These are phyloP conservation scores for Fusarium austroafricanum DNA, from an alignment of 2,329 filamentous ascomycete genomes.

Conservation along the genomic window DNA sequence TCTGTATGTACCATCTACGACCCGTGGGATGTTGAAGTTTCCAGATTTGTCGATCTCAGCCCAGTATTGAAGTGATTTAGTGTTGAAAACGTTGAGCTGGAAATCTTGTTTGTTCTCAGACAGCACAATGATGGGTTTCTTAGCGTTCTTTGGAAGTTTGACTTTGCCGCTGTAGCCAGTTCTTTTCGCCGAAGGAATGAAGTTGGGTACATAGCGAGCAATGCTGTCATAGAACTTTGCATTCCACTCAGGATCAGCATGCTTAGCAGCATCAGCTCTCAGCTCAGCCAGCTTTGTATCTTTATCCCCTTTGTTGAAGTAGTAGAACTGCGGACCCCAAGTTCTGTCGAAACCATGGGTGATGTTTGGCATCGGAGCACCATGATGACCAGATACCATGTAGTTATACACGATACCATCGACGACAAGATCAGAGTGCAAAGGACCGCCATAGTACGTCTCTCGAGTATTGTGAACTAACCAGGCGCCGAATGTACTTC, in stretches of 20 bases:
- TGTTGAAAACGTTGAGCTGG: conserved; percentile 58
- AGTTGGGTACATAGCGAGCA: conserved; percentile 25
- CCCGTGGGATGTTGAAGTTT: conserved; percentile 34
- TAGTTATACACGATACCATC: conserved; percentile 75
- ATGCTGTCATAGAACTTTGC: conserved; percentile 37
- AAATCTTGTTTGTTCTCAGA: conserved; percentile 46
- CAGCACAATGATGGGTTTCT: conserved; percentile 63
- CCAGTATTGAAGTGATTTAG: conserved; percentile 70
- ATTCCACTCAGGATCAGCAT: conserved; percentile 31
- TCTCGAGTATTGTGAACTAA: conserved; percentile 72
- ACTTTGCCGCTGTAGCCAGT: conserved; percentile 25
- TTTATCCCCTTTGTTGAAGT: conserved; percentile 62
- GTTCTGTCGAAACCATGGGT: conserved; percentile 72
- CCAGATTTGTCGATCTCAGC: conserved; percentile 60
- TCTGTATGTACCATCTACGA: conserved; percentile 30
- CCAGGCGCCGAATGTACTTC: conserved; percentile 68
- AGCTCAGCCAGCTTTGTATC: conserved; percentile 9
- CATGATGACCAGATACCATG: conserved; percentile 69
- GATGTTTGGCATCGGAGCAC: conserved; percentile 70
- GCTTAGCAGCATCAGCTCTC: conserved; percentile 29
- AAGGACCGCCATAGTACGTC: conserved; percentile 69
- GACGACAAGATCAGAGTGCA: conserved; percentile 70
- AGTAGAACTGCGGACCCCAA: conserved; percentile 71
- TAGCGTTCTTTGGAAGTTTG: conserved; percentile 24
- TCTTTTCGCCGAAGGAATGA: conserved; percentile 13